phyloP scores from a whole-genome alignment of 495 filamentous ascomycete genomes.

The Annulohypoxylon maeteangense region DNA sequence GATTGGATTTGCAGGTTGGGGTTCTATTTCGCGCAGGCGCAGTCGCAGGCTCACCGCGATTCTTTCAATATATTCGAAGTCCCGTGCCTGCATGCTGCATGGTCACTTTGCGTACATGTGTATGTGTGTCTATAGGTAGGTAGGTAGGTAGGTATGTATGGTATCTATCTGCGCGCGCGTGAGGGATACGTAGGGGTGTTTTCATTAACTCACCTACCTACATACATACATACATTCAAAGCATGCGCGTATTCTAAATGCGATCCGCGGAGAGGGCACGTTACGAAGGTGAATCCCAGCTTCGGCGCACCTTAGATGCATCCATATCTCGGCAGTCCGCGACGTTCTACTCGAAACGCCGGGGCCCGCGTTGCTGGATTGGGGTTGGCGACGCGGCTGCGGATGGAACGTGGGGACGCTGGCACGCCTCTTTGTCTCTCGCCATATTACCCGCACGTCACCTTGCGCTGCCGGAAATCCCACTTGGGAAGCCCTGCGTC shows the following conservation, averaged over 20 bases:
- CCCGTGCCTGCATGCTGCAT: slow-evolving; percentile 38
- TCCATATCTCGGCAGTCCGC: slow-evolving; percentile 18
- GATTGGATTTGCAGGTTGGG: not conserved
- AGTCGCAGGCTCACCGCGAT: not conserved
- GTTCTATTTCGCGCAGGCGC: not conserved
- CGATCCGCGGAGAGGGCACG: not conserved
- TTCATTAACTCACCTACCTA: not conserved
- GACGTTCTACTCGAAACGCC: slow-evolving; percentile 32
- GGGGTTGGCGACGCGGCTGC: not conserved
- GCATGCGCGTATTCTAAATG: not conserved
- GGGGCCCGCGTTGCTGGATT: slow-evolving; percentile 28
- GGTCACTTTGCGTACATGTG: slow-evolving; percentile 13
- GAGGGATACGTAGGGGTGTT: not conserved
- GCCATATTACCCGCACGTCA: slow-evolving; percentile 32
- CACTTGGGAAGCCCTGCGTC: not conserved
- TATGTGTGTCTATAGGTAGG: too few relatives aligned
- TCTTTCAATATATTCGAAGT: slow-evolving; percentile 25
- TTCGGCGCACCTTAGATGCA: slow-evolving; percentile 2
- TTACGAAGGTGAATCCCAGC: slow-evolving; percentile 14
- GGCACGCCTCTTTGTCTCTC: not conserved
- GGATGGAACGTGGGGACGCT: slow-evolving; percentile 4
- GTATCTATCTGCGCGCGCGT: not conserved
- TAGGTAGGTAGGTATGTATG: not conserved
- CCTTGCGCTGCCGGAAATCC: not conserved
- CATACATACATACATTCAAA: not conserved